These are phyloP conservation scores for Pyrenula aspistea DNA, from an alignment of 495 filamentous ascomycete species.

Conservation along the genomic window DNA sequence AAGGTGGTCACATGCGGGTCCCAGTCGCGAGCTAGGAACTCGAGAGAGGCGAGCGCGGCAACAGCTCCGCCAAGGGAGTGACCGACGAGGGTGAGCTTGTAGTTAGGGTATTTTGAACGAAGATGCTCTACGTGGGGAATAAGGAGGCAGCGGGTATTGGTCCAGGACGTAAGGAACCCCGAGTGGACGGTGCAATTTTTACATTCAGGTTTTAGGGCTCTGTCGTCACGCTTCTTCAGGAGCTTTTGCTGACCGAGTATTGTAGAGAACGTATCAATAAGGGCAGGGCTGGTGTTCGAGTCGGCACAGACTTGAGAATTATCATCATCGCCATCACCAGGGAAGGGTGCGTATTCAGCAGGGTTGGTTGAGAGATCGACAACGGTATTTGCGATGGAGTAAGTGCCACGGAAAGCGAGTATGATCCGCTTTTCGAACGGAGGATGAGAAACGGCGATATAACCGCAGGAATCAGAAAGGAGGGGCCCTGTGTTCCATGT, in stretches of 20 bases:
- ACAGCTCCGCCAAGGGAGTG: slow-evolving; percentile 92
- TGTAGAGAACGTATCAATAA: not conserved
- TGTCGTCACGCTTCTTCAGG: slow-evolving; percentile 1
- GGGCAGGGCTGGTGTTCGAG: not conserved
- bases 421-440: slow-evolving; percentile 53
- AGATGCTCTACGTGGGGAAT: slow-evolving; percentile 45
- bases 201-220: slow-evolving; percentile 32
- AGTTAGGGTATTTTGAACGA: slow-evolving; percentile 48
- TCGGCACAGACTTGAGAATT: slow-evolving; percentile 1
- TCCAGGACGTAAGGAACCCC: slow-evolving; percentile 80
- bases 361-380: slow-evolving; percentile 77
- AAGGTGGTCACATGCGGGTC: slow-evolving; percentile 75
- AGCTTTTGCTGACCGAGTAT: not conserved
- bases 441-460: slow-evolving; percentile 71
- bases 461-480: slow-evolving; percentile 86
- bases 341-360: slow-evolving; percentile 84
- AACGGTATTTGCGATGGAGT: slow-evolving; percentile 82
- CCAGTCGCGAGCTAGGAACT: slow-evolving; percentile 57
- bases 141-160: slow-evolving; percentile 51
- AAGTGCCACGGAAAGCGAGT: slow-evolving; percentile 91
- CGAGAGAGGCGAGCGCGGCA: slow-evolving; percentile 73
- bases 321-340: slow-evolving; percentile 33
- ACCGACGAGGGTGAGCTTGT: slow-evolving; percentile 66
- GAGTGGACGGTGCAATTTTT: slow-evolving; percentile 81
- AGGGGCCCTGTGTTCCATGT: slow-evolving; percentile 87